Base-by-base conservation (phyloP, 805 yeast species). In the Spathaspora boniae region DNA sequence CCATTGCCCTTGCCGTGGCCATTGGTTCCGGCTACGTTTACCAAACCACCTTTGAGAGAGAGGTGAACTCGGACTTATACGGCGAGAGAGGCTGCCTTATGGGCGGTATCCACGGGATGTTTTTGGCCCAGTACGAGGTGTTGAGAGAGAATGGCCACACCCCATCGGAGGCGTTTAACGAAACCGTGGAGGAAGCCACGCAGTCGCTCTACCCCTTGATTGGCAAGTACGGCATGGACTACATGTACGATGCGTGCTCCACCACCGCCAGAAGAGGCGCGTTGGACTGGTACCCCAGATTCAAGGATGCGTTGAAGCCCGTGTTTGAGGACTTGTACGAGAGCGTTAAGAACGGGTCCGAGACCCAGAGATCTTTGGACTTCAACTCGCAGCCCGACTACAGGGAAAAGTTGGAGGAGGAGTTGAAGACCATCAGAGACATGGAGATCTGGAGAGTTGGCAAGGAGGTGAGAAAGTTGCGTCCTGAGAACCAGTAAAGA, bases 101-200 rank as follows among this genome's bases (percentile, higher is more conserved):
- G 98, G 98, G 98, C 69, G 98, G 98, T 81, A 91, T 93, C 78
- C 98, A 93, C 79, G 98, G 98, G 81, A 93, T 93, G 98, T 93
- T 93, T 93, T 81, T 93, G 62, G 98, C 98, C 56, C 98, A 93
- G 78, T 93, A 93, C 80, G 98, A 93, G 75, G 98, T 93, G 46
- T 82, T 93, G 69, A 89, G 98, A 78, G 98, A 91, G 78, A 88
- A 94, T 67, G 98, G 98, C 51, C 98, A 93, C 82, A 78, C 97
- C 51, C 98, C 98, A 76, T 87, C 97, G 44, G 98, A 93, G 79
- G 98, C 98, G 58, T 93, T 93, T 89, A 93, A 93, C 74, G 98
- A 93, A 80, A 93, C 98, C 55, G 98, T 93, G 54, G 98, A 93
- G 80, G 98, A 93, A 78, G 98, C 98, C 51, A 93, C 98, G 49